Evolutionary conservation across 2,329 filamentous ascomycete genomes (phyloP).

Genomic region (Aureobasidium subglaciale): DNA sequence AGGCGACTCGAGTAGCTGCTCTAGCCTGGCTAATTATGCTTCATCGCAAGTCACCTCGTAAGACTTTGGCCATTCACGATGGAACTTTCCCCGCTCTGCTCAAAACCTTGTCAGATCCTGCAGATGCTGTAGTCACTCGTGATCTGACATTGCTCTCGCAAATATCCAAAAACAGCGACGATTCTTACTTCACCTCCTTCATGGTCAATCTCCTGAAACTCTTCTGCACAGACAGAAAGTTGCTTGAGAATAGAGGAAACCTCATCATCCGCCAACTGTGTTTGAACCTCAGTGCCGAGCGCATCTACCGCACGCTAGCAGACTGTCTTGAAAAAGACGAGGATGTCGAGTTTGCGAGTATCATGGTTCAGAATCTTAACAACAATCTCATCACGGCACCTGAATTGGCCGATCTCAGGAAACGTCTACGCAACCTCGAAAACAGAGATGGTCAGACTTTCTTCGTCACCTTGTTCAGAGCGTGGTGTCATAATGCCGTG

Average conservation of each 20-base stretch:
- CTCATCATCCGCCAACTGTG: slow-evolving; percentile 94
- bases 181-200: slow-evolving; percentile 95
- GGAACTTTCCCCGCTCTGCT: slow-evolving; percentile 93
- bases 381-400: slow-evolving; percentile 98
- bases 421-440: slow-evolving; percentile 82
- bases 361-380: slow-evolving; percentile 99
- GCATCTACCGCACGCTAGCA: slow-evolving; percentile 90
- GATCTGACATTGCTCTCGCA: slow-evolving; percentile 91
- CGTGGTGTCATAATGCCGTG: slow-evolving; percentile 98
- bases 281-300: slow-evolving; percentile 83
- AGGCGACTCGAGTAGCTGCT: slow-evolving; percentile 88
- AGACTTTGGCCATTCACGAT: slow-evolving; percentile 85
- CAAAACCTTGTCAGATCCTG: slow-evolving; percentile 91
- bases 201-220: slow-evolving; percentile 95
- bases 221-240: slow-evolving; percentile 85
- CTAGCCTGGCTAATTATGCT: slow-evolving; percentile 97
- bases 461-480: slow-evolving; percentile 88
- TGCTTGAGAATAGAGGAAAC: slow-evolving; percentile 89
- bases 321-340: slow-evolving; percentile 97
- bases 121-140: slow-evolving; percentile 90
- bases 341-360: slow-evolving; percentile 95
- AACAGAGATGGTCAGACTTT: slow-evolving; percentile 90
- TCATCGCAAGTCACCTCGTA: slow-evolving; percentile 86
- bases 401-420: slow-evolving; percentile 82
- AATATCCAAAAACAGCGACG: slow-evolving; percentile 92